Evolutionary conservation across 2,329 filamentous ascomycete species (phyloP).

Genomic region (Phoma sp.): DNA sequence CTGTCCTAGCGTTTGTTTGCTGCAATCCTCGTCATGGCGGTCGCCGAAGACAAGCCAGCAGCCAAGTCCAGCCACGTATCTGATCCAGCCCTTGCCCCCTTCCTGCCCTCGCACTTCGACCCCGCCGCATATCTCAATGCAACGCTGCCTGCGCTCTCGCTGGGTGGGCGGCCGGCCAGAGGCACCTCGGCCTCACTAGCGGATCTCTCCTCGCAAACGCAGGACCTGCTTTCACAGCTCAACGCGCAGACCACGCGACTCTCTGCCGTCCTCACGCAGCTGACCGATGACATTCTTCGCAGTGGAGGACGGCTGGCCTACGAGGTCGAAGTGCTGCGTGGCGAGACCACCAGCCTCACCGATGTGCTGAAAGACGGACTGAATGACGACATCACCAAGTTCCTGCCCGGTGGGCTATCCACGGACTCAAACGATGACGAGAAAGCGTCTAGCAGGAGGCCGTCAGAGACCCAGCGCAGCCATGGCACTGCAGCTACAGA

Average conservation of each 20-base stretch:
- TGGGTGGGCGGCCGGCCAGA: constrained; percentile 52
- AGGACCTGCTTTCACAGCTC: constrained; percentile 83
- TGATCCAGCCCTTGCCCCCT: constrained; percentile 76
- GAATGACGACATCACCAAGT: constrained; percentile 73
- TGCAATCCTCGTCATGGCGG: constrained; percentile 29
- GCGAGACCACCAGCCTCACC: constrained; percentile 80
- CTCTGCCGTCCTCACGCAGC: constrained; percentile 79
- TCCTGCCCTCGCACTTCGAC: constrained; percentile 79
- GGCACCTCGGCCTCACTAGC: constrained; percentile 65
- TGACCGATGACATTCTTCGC: constrained; percentile 93
- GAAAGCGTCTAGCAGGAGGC: neutral
- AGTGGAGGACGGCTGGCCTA: constrained; percentile 89
- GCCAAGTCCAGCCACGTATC: constrained; percentile 62
- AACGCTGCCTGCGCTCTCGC: constrained; percentile 71
- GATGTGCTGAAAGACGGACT: constrained; percentile 78
- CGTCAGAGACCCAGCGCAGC: neutral
- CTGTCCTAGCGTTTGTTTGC: neutral
- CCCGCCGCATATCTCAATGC: constrained; percentile 85
- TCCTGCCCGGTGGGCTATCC: constrained; percentile 63
- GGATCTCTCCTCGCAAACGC: constrained; percentile 81
- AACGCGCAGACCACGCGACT: constrained; percentile 86
- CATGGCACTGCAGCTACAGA: neutral
- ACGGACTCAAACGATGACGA: constrained; percentile 16
- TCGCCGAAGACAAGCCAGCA: constrained; percentile 25
- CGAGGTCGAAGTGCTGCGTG: constrained; percentile 90